Percentiles rank a stretch among this genome's conserved stretches.
phyloP scores from a whole-genome alignment of 306 rosid genomes.

The Acacia crassicarpa region DNA sequence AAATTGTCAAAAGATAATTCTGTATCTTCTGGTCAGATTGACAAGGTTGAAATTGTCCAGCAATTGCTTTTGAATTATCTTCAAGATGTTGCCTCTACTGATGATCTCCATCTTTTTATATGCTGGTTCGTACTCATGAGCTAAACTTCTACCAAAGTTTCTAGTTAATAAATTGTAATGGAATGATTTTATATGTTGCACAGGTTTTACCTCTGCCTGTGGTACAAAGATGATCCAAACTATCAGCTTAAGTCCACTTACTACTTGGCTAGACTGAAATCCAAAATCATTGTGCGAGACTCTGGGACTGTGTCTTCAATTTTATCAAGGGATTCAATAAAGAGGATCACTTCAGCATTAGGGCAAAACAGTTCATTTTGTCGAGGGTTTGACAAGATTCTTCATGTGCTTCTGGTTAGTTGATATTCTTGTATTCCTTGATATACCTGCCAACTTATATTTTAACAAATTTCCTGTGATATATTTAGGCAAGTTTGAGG shows the following conservation, averaged over 20 bases:
- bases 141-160: constrained; percentile 28
- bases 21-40: constrained; percentile 44
- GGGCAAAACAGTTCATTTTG: constrained; percentile 88
- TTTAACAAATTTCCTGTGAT: constrained; percentile 28
- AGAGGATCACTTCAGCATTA: constrained; percentile 76
- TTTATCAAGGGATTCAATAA: constrained; percentile 73
- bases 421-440: constrained; percentile 26
- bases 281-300: constrained; percentile 80
- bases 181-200: constrained; percentile 36
- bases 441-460: constrained; percentile 21
- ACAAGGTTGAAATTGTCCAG: constrained; percentile 75
- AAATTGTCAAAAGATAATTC: constrained; percentile 44
- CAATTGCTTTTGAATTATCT: constrained; percentile 91
- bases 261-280: constrained; percentile 80
- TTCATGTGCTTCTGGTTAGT: constrained; percentile 90
- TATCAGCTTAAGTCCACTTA: constrained; percentile 66
- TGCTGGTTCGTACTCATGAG: constrained; percentile 74
- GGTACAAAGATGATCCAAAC: constrained; percentile 93
- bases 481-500: constrained; percentile 72
- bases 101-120: constrained; percentile 85
- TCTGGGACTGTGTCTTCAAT: constrained; percentile 64
- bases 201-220: constrained; percentile 94
- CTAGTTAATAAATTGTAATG: constrained; percentile 27
- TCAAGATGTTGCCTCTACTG: constrained; percentile 74
- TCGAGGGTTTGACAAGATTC: constrained; percentile 95